Evolutionary conservation across 805 yeast species (phyloP).

Genomic region (Ascoidea asiatica): DNA sequence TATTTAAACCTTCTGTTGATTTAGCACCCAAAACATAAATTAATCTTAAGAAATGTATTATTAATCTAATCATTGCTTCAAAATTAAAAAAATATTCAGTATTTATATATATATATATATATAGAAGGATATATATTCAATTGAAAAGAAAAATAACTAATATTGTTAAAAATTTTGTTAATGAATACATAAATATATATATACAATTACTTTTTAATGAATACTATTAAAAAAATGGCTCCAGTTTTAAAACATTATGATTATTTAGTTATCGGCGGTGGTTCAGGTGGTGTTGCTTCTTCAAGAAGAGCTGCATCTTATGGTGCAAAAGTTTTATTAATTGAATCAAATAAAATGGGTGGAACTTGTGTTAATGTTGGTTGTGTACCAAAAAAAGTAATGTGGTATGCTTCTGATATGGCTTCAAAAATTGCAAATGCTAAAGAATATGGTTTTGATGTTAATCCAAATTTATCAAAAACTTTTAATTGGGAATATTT

Average conservation of each 20-base stretch:
- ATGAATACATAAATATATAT: no score
- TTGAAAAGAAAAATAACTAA: no score
- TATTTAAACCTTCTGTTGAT: no score
- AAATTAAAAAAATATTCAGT: no score
- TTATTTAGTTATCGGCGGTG: conserved; percentile 95
- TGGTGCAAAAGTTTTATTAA: conserved; percentile 76
- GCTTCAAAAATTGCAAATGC: conserved; percentile 69
- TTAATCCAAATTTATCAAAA: conserved; percentile 33
- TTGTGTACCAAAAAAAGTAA: conserved; percentile 96
- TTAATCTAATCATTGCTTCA: no score
- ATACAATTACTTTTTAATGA: no score
- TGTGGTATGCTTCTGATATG: conserved; percentile 95
- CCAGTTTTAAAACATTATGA: conserved; percentile 56
- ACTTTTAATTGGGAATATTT: conserved; percentile 73
- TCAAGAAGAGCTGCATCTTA: conserved; percentile 92
- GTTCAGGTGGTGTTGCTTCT: conserved; percentile 98
- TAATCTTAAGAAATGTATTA: no score
- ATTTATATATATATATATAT: no score
- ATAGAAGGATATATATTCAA: no score
- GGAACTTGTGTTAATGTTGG: conserved; percentile 99
- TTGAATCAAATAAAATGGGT: conserved; percentile 77
- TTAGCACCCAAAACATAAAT: no score
- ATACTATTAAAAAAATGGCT: conserved; percentile 31
- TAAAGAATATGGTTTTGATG: conserved; percentile 66
- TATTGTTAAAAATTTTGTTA: no score